Evolutionary conservation across 129 eudicot genomes (phyloP).

Genomic region (Pulicaria dysenterica): DNA sequence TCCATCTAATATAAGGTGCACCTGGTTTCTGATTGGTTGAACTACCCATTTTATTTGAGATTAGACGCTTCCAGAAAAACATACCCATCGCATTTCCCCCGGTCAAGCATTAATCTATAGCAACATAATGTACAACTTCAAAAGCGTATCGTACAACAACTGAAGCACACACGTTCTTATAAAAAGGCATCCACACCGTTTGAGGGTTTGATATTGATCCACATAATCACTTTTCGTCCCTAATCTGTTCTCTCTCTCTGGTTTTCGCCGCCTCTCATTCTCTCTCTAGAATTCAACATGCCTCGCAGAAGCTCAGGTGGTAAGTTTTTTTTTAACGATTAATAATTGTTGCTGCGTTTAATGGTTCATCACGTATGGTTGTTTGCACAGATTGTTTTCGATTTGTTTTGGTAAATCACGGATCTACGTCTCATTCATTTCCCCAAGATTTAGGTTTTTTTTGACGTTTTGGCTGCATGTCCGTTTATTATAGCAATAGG

Average conservation of each 20-base stretch:
- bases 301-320: slow-evolving; percentile 91
- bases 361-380: background rate
- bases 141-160: slow-evolving; percentile 15
- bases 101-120: background rate
- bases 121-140: slow-evolving; percentile 16
- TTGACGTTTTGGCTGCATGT: background rate
- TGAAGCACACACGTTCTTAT: background rate
- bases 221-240: background rate
- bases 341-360: background rate
- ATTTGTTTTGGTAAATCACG: background rate
- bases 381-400: background rate
- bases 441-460: slow-evolving; percentile 11
- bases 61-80: slow-evolving; percentile 24
- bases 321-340: slow-evolving; percentile 27
- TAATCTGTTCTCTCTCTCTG: slow-evolving; percentile 17
- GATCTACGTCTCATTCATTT: slow-evolving; percentile 1
- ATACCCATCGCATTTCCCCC: slow-evolving; percentile 2
- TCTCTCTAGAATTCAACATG: slow-evolving; percentile 34
- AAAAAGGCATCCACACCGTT: background rate
- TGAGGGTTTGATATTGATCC: slow-evolving; percentile 14
- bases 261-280: slow-evolving; percentile 31
- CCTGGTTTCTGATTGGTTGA: slow-evolving; percentile 16
- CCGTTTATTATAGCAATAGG: too few relatives aligned
- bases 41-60: background rate
- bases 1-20: slow-evolving; percentile 6